phyloP scores from a whole-genome alignment of 2,329 filamentous ascomycete genomes.

The Ophioceras dolichostomum region DNA sequence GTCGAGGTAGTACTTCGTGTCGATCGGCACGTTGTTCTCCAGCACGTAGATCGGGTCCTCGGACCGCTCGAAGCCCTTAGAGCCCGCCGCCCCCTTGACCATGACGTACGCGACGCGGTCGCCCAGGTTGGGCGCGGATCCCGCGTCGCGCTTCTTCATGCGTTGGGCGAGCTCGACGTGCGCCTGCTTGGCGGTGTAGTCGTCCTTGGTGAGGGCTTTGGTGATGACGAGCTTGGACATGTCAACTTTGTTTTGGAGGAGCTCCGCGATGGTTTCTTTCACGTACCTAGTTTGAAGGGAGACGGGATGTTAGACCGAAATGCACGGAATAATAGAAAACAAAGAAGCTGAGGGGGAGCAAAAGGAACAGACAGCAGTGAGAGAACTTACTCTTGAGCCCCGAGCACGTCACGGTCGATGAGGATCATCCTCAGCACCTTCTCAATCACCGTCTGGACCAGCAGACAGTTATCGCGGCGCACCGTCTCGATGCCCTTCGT shows the following conservation, averaged over 20 bases:
- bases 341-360: too few relatives aligned
- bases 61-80: conserved; percentile 93
- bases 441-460: conserved; percentile 96
- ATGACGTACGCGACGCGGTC: conserved; percentile 98
- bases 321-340: background rate
- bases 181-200: conserved; percentile 86
- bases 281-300: too few relatives aligned
- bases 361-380: too few relatives aligned
- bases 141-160: conserved; percentile 94
- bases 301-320: too few relatives aligned
- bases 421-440: conserved; percentile 91
- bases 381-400: conserved; percentile 89
- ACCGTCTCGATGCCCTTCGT: conserved; percentile 99
- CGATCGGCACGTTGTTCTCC: conserved; percentile 94
- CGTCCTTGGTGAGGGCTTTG: conserved; percentile 83
- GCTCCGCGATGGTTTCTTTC: conserved; percentile 87
- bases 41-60: conserved; percentile 96
- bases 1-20: conserved; percentile 96
- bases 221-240: conserved; percentile 99
- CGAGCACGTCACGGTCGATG: conserved; percentile 81
- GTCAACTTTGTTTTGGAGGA: conserved; percentile 94
- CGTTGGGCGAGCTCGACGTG: conserved; percentile 91
- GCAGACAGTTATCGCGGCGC: conserved; percentile 84
- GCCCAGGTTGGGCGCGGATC: conserved; percentile 82
- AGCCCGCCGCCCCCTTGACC: conserved; percentile 76